Evolutionary conservation across 441 rosid species (phyloP), one percentile per base, ranked within the genome.

Genomic region (Gossypium schwendimanii): DNA sequence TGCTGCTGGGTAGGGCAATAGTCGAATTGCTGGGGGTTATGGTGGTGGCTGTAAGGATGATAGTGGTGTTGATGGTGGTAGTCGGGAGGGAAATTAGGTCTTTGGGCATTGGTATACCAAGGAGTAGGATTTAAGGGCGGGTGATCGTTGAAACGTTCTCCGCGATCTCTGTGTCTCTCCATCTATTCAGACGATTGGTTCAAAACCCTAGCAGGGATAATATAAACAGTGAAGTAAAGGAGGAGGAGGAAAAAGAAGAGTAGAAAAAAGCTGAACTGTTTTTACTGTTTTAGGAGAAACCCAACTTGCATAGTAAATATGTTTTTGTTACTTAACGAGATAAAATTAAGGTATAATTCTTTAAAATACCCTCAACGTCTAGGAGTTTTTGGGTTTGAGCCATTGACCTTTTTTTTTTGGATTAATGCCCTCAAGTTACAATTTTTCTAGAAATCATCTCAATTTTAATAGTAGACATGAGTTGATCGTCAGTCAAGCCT

Each of bases 61-160:
- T 79, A 59, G 69, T 75, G 73, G 72, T 69, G 79, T 66, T 67
- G 70, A 5, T 78, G 67, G 66, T 66, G 73, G 72, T 61, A 72
- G 75, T 63, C 85, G 78, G 72, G 78, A 36, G 81, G 57, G 17
- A 73, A 71, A 81, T 80, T 82, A 58, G 79, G 62, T 55, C 74
- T 76, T 9, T 72, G 80, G 23, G 77, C 77, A 14, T 79, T 44
- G 17, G 73, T 21, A 54, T 59, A 28, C 82, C 83, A 80, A 63
- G 83, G 36, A 33, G 74, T 69, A 54, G 72, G 31, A 61, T 71
- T 75, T 70, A 70, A 60, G 66, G 57, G 66, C 62, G 53, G 82
- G 17, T 65, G 74, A 60, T 73, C 78, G 72, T 33, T 49, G 71
- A 69, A 73, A 1, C 69, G 72, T 5, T 80, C 82, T 21, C 59